These are phyloP conservation scores for Phytophthora brassicae DNA, from an alignment of 352 stramenopile species.

Conservation along the genomic window DNA sequence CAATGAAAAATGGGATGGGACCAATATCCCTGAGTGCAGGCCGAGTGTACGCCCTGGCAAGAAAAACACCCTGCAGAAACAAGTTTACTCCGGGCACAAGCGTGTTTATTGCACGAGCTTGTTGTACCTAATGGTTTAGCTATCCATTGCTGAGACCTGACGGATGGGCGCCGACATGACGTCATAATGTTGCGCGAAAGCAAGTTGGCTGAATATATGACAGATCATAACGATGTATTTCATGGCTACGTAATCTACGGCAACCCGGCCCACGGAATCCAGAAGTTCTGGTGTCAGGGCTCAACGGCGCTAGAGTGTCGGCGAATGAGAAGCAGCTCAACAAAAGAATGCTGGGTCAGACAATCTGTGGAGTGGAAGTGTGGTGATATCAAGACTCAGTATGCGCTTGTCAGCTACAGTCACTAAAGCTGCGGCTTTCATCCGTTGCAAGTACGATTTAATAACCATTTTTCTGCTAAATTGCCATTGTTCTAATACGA, in stretches of 20 bases:
- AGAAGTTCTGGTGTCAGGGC: slow-evolving; percentile 5
- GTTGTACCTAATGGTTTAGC: background rate
- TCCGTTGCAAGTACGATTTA: slow-evolving; percentile 1
- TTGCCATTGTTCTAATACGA: slow-evolving; percentile 2
- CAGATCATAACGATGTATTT: background rate
- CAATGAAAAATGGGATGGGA: slow-evolving; percentile 1
- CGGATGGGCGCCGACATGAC: background rate
- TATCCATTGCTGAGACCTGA: background rate
- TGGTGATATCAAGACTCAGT: background rate
- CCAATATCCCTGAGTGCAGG: background rate
- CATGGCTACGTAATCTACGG: background rate
- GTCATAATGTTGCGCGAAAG: background rate
- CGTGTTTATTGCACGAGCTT: background rate
- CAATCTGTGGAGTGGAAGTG: background rate
- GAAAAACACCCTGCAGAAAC: background rate
- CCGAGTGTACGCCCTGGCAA: background rate
- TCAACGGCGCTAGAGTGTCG: background rate
- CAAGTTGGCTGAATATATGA: background rate
- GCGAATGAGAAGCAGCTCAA: slow-evolving; percentile 4
- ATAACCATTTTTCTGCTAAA: background rate
- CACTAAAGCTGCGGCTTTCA: background rate
- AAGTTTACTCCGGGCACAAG: background rate
- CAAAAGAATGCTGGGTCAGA: background rate
- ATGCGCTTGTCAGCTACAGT: slow-evolving; percentile 2
- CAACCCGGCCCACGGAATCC: slow-evolving; percentile 1